Conservation (phyloP, 306 rosid genomes). For the Prosopis cineraria region DNA sequence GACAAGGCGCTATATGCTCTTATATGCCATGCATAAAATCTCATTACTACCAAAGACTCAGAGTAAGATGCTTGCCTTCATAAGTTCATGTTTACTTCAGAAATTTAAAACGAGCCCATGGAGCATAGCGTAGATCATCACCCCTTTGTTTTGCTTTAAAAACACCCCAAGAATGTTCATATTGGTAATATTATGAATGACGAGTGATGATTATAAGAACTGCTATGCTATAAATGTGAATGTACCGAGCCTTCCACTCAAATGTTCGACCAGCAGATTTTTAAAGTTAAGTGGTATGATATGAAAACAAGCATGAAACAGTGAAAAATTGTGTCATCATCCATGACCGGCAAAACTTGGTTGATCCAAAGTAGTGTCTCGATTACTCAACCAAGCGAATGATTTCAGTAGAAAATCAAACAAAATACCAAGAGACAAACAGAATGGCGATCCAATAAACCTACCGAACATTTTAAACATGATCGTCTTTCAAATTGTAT, state of each 20-base stretch:
- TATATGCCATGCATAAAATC: background rate
- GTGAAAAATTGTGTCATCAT: too few species aligned
- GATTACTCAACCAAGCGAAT: too few species aligned
- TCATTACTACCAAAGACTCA: too few species aligned
- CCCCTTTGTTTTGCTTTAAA: background rate
- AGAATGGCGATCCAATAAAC: background rate
- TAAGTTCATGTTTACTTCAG: background rate
- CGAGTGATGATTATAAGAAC: background rate
- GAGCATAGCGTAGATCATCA: background rate
- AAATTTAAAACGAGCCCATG: background rate
- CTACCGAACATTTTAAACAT: background rate
- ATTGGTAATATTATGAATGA: background rate
- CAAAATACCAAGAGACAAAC: background rate
- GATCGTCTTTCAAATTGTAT: background rate
- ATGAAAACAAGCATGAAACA: background rate
- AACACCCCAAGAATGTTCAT: background rate
- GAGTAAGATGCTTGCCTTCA: constrained; percentile 9
- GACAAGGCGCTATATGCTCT: too few species aligned
- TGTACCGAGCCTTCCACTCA: background rate
- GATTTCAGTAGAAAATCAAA: too few species aligned
- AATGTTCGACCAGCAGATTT: background rate
- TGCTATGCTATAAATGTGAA: background rate
- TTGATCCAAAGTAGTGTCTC: background rate
- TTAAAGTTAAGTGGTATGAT: background rate
- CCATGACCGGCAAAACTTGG: background rate